phyloP scores from a whole-genome alignment of 1,284 basidiomycete genomes.

The Rhodotorula sp. region DNA sequence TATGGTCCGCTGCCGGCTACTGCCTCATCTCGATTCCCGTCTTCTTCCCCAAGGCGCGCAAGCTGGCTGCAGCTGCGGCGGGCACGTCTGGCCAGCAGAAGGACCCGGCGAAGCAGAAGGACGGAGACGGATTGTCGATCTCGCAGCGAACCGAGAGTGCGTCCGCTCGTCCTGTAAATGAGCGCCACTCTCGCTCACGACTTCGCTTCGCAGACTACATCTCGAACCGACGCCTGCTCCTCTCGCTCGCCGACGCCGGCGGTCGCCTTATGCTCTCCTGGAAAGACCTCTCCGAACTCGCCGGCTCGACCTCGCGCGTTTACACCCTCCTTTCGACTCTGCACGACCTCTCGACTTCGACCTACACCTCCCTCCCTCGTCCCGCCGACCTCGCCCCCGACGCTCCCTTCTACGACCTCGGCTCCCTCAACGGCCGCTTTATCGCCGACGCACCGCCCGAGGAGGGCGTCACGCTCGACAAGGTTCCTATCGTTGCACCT shows the following conservation, averaged over 20 bases:
- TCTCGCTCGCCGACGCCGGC: constrained; percentile 92
- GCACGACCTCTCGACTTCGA: constrained; percentile 60
- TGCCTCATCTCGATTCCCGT: constrained; percentile 83
- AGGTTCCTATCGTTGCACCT: constrained; percentile 70
- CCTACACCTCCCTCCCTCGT: constrained; percentile 53
- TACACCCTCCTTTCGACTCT: constrained; percentile 84
- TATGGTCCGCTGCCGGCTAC: constrained; percentile 62
- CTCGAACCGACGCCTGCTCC: constrained; percentile 84
- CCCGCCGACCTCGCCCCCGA: constrained; percentile 45
- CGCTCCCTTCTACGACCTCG: constrained; percentile 52
- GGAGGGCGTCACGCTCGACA: constrained; percentile 58
- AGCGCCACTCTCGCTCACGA: constrained; percentile 59
- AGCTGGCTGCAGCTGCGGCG: constrained; percentile 6
- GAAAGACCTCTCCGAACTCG: constrained; percentile 81
- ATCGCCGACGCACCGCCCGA: constrained; percentile 37
- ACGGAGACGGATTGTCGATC: constrained; percentile 51
- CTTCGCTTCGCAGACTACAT: constrained; percentile 65
- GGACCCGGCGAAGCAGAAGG: constrained; percentile 17
- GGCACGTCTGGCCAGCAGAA: background rate
- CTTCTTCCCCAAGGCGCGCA: constrained; percentile 53
- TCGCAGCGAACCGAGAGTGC: constrained; percentile 61
- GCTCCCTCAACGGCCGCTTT: constrained; percentile 52
- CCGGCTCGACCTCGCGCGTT: constrained; percentile 84
- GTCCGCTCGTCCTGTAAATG: constrained; percentile 39
- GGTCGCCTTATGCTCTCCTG: constrained; percentile 58